Base-by-base conservation (phyloP, 768 basidiomycete genomes). In the Trametes maxima region DNA sequence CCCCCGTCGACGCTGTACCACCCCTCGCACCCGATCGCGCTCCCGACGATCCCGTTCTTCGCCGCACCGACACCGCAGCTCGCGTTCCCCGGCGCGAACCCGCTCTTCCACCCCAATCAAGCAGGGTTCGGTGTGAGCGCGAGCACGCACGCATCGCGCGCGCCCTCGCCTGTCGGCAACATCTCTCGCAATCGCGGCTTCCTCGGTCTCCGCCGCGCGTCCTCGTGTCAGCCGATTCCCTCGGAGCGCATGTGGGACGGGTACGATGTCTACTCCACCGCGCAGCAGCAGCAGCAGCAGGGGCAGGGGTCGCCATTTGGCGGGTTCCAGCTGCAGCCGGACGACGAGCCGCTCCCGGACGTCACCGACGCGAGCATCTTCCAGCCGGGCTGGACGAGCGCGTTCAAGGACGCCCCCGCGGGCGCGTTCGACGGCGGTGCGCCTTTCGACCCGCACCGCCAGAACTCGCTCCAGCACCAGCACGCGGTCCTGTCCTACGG, bases 281-380 rank as follows among this genome's bases (percentile, higher is more conserved):
- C 28, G 8, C 51, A 54, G 35, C 63, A 66, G 61, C 33, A 57
- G 22, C 62, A 56, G 39, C 24, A 59, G 6, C 51, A 37, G 10
- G 33, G 43, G 21, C 25, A 67, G 8, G 59, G 66, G 10, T 54
- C 66, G 24, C 65, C 68, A 0, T 33, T 33, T 33, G 28, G 28
- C 28, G 28, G 28, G 28, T 33, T 33, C 28, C 28, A 33, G 28
- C 70, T 81, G n/a, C 78, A 78, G 49, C 74, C 74, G 0, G 83
- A 85, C 59, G 68, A 75, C 45, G 78, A 77, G 0, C 77, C 81
- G 7, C 77, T 85, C 1, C 84, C 84, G 0, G 84, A 81, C 21
- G 62, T 64, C 16, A 59, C 62, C 47, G 62, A 59, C 62, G 54
- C 62, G 37, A 64, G 62, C 62, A 59, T 64, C 54, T 64, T 64